These are phyloP conservation scores for Puccinia triticina DNA, from an alignment of 1,284 basidiomycete species.

Conservation along the genomic window DNA sequence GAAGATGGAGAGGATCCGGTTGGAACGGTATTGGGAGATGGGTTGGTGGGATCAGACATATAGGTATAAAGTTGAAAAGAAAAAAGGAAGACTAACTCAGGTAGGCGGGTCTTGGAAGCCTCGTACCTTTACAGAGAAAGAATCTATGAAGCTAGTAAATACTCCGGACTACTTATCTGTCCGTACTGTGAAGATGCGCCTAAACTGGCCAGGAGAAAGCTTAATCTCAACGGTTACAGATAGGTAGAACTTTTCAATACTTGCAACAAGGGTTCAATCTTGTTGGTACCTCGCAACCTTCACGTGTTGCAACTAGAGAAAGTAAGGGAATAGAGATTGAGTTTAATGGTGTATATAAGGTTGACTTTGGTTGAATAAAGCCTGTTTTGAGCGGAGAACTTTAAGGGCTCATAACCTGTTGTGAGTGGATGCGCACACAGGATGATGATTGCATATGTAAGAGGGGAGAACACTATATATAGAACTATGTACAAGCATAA, in stretches of 20 bases:
- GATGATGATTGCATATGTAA: neutral
- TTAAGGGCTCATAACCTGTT: conserved; percentile 5
- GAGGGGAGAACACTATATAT: neutral
- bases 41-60: too few species aligned
- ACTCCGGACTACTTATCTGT: neutral
- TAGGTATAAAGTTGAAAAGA: too few species aligned
- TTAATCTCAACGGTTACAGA: neutral
- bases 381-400: neutral
- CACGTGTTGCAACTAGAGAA: neutral
- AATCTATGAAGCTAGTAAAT: neutral
- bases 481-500: neutral
- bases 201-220: neutral
- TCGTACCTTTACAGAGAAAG: neutral
- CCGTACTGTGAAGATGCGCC: neutral
- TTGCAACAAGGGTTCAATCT: conserved; percentile 6
- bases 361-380: neutral
- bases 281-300: conserved; percentile 6
- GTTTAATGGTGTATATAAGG: neutral
- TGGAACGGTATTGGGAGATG: too few species aligned
- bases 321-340: neutral
- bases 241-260: neutral
- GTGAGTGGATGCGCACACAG: neutral
- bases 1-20: too few species aligned
- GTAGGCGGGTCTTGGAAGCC: too few species aligned
- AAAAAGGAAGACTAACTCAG: too few species aligned